Conservation (phyloP, 2,329 filamentous ascomycete species). For the Nemania abortiva region DNA sequence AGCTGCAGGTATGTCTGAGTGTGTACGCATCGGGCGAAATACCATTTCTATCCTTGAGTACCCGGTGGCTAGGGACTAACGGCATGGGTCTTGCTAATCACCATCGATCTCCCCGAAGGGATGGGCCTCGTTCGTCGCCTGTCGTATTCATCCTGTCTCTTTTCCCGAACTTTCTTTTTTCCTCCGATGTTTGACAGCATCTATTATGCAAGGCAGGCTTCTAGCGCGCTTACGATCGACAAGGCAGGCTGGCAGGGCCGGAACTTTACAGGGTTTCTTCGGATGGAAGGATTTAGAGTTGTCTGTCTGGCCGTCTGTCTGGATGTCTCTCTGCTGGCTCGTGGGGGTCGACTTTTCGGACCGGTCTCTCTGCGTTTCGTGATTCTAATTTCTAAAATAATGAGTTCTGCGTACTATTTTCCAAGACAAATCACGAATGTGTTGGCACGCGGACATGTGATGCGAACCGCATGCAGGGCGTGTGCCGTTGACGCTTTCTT, state of each 20-base stretch:
- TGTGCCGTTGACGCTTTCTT: background rate
- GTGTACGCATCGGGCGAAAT: background rate
- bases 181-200: slow-evolving; percentile 8
- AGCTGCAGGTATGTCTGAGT: background rate
- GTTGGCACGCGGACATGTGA: background rate
- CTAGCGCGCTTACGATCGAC: background rate
- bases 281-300: slow-evolving; percentile 6
- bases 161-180: slow-evolving; percentile 13
- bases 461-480: background rate
- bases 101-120: background rate
- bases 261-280: background rate
- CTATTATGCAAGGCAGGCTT: slow-evolving; percentile 15
- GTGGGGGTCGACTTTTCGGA: background rate
- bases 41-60: background rate
- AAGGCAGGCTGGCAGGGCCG: background rate
- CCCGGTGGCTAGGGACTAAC: background rate
- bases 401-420: background rate
- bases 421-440: background rate
- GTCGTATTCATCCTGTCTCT: slow-evolving; percentile 14
- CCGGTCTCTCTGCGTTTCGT: background rate
- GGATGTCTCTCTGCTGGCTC: background rate
- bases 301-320: background rate
- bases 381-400: background rate
- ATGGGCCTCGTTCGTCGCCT: background rate
- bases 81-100: slow-evolving; percentile 2